A percentile compares a stretch with the other conserved stretches of the same genome.
These are phyloP conservation scores for Xylaria grammica DNA, from an alignment of 495 filamentous ascomycete genomes.

Conservation along the genomic window DNA sequence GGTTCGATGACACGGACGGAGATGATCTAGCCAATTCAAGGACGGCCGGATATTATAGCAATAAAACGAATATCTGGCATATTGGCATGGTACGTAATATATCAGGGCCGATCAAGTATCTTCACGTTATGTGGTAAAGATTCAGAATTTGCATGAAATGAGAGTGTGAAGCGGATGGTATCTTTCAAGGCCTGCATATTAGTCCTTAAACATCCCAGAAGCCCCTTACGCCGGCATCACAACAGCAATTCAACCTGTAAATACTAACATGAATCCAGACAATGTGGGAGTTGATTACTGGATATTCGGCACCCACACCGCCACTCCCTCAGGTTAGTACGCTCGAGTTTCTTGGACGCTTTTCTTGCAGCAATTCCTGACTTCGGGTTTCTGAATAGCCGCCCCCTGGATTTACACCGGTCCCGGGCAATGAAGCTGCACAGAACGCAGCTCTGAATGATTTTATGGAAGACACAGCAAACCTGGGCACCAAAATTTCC, in stretches of 20 bases:
- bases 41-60: conserved; percentile 23
- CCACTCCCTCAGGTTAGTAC: conserved; percentile 27
- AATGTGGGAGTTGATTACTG: conserved; percentile 33
- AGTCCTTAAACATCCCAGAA: not conserved
- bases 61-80: conserved; percentile 30
- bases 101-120: too few relatives aligned
- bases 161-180: not conserved
- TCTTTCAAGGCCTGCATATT: too few relatives aligned
- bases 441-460: too few relatives aligned
- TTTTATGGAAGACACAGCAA: too few relatives aligned
- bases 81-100: conserved; percentile 26
- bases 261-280: conserved; percentile 23
- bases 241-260: not conserved
- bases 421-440: too few relatives aligned
- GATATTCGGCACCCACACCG: not conserved
- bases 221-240: not conserved
- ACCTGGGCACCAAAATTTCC: conserved; percentile 24
- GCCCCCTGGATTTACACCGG: conserved; percentile 12
- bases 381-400: too few relatives aligned
- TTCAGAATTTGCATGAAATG: too few relatives aligned
- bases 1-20: not conserved
- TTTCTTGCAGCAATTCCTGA: too few relatives aligned
- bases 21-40: conserved; percentile 11
- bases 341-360: too few relatives aligned
- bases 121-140: too few relatives aligned